Base-by-base conservation (phyloP, 345 rosid genomes). In the Aquilaria sinensis region DNA sequence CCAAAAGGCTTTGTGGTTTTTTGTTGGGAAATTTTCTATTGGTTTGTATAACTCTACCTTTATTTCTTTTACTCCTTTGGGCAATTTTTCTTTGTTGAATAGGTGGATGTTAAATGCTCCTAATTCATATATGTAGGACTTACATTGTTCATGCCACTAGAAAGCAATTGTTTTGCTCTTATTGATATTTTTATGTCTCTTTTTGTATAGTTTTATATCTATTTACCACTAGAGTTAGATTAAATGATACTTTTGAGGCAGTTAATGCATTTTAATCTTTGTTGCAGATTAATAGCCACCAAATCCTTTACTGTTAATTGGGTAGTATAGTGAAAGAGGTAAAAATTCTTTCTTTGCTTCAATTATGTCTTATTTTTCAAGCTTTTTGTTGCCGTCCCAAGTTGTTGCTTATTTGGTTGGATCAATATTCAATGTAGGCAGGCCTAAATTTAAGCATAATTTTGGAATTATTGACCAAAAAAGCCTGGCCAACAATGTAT, bases 271-370 rank as follows among this genome's bases (percentile, higher is more conserved):
- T 57, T 66, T 41, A 72, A 23, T 77, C 61, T 68, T 78, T 58
- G 85, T 58, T 70, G 57, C 99, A 94, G 99, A 88, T 75, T 81
- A 83, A 67, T 74, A 76, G 51, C 76, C 74, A 45, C 85, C 77
- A 67, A 94, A 90, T 69, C 96, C 99, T 52, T 79, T 94, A 68
- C 78, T 81, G 57, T 78, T 94, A 66, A 95, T 94, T 63, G 97
- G 93, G 56, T 97, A 88, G 62, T 94, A 94, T 65, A 90, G 95
- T 53, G 96, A 90, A 70, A 96, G 86, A 71, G 99, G 90, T 34
- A 16, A 16, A 16, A 16, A 16, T 16, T 16, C 23, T 16, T 16
- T 16, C 23, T 16, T 16, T 16, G 23, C 23, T 16, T 23, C 23
- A 23, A 23, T 23, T 23, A 23, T 23, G 23, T 23, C 23, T 23